Base-by-base conservation (phyloP, 164 flowering plant species). In the Magnolia changhungtana region DNA sequence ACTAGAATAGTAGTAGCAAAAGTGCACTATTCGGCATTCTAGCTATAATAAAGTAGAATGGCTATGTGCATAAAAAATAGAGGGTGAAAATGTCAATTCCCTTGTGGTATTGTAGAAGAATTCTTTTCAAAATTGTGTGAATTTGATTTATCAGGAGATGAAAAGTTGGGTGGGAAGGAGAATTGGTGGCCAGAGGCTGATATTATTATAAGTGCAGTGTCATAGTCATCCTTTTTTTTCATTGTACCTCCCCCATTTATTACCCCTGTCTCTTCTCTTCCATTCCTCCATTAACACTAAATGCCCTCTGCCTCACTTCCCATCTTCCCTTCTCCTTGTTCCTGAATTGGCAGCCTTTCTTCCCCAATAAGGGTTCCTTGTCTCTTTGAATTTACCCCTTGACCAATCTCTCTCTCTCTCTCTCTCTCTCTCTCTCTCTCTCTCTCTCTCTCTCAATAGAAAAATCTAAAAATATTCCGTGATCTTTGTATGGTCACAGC, bases 181-280 rank as follows among this genome's bases (percentile, higher is more conserved):
- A 72, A 74, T 77, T 77, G 81, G 82, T 70, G 18, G 80, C 81
- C 85, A 84, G 67, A 65, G 58, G 29, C 16, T 83, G 81, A 80
- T 76, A 78, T 82, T 81, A 88, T 84, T 81, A 82, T 84, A 85
- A 83, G 87, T 81, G 85, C 80, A 85, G 78, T 61, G 87, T 84
- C 87, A 80, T 72, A 80, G 81, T 76, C 80, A 23, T 73, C 59
- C 75, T 77, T 68, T 69, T 78, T 76, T 78, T 76, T 51, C 63
- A 74, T 51, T 51, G 63, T 52, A 75, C 31, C 65, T 74, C 78
- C 67, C 67, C 72, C 72, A 78, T 81, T 75, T 76, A 78, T 86
- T 85, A 81, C 77, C 72, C 76, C 45, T 55, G 83, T 87, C 82
- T 83, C 84, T 85, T 83, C 80, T 78, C 77, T 76, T 81, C 69